Evolutionary conservation across 495 filamentous ascomycete species (phyloP).

Genomic region (Cladorrhinum samala): DNA sequence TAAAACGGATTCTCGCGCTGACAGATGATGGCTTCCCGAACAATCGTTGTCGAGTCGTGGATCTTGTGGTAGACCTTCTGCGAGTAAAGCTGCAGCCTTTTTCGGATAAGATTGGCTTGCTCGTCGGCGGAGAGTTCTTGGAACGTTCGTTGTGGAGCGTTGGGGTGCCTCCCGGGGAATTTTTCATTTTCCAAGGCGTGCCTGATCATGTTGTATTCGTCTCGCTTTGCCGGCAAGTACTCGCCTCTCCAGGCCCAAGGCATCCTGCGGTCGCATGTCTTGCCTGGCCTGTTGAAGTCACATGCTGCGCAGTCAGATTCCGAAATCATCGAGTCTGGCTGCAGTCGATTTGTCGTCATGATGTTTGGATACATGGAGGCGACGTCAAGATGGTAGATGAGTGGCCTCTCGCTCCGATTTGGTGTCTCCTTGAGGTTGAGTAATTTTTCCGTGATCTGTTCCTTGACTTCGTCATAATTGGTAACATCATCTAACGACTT

Average conservation of each 20-base stretch:
- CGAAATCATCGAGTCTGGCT: slow-evolving; percentile 96
- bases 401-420: slow-evolving; percentile 72
- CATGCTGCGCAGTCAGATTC: slow-evolving; percentile 96
- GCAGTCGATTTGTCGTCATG: slow-evolving; percentile 98
- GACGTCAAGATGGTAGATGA: slow-evolving; percentile 97
- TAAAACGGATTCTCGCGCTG: slow-evolving; percentile 99
- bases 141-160: slow-evolving; percentile 64
- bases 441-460: slow-evolving; percentile 69
- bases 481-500: slow-evolving; percentile 84
- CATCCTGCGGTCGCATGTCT: slow-evolving; percentile 90
- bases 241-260: slow-evolving; percentile 99
- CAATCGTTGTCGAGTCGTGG: slow-evolving; percentile 87
- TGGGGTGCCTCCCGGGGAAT: slow-evolving; percentile 73
- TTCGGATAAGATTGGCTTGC: slow-evolving; percentile 74
- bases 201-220: slow-evolving; percentile 99
- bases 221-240: slow-evolving; percentile 88
- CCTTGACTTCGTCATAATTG: slow-evolving; percentile 90
- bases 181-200: slow-evolving; percentile 87
- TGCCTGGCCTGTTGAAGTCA: slow-evolving; percentile 96
- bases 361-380: slow-evolving; percentile 99
- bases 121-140: slow-evolving; percentile 78
- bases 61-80: slow-evolving; percentile 99
- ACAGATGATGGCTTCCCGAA: slow-evolving; percentile 95
- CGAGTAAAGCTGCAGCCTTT: slow-evolving; percentile 84
- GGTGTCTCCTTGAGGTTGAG: slow-evolving; percentile 72